Base-by-base conservation (phyloP, 2,329 filamentous ascomycete species). In the Conoideocrella luteorostrata region DNA sequence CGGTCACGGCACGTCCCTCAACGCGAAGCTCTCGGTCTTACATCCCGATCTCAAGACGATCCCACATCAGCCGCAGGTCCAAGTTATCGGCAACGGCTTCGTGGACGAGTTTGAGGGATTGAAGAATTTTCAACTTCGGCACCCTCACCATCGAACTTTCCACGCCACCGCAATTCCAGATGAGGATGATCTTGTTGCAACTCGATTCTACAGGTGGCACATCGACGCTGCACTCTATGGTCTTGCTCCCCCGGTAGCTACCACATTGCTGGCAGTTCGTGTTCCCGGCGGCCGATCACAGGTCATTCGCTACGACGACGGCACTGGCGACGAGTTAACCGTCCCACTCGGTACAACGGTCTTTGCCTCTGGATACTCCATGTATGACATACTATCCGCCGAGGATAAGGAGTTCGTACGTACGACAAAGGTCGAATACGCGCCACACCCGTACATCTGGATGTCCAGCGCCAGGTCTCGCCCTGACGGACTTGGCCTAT, bases 1-100 rank as follows among this genome's bases (percentile, higher is more conserved):
- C 61, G 86, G 86, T 13, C 86, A 89, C 58, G 86, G 84, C 57
- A 86, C 84, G 64, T 86, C 83, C 0, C 69, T 87, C 38, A 84
- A 88, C 53, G 67, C 68, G 21, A 74, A 74, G 59, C 75, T 72
- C 39, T 77, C 71, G 44, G 80, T 90, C 54, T 72, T 90, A 15
- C 84, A 89, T 57, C 86, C 86, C 0, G 86, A 90, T 53, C 71
- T 90, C 15, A 88, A 89, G 67, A 89, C 86, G 0, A 78, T 90
- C 33, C 85, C 86, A 0, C 81, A 87, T 53, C 86, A 90, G 59
- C 84, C 86, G 0, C 84, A 90, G 49, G 63, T 65, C 34, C 34
- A 36, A 17, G 34, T 36, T 20, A 36, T 36, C 18, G 34, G 34
- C 34, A 36, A 90, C 55, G 86, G 86, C 5, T 74, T 76, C 37